Evolutionary conservation across 1,284 basidiomycete genomes (phyloP).

Genomic region (Apiotrichum gracile): DNA sequence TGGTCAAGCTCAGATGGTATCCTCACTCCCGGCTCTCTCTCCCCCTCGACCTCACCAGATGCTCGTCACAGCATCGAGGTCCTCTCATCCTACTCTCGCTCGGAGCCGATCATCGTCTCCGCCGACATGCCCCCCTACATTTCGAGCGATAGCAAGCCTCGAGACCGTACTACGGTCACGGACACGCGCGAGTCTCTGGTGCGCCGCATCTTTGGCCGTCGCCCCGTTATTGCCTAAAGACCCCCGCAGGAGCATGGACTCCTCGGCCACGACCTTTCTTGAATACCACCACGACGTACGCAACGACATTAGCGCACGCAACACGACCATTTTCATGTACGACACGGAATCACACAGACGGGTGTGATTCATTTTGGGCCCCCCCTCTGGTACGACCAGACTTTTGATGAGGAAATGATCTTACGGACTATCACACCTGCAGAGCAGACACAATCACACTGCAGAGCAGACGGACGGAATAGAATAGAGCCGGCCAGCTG

Average conservation of each 20-base stretch:
- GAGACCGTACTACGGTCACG: not conserved
- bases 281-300: too few relatives aligned
- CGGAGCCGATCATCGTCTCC: constrained; percentile 1
- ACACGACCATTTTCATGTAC: too few relatives aligned
- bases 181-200: constrained; percentile 13
- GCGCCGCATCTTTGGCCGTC: constrained; percentile 10
- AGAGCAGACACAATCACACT: too few relatives aligned
- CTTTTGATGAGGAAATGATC: not conserved
- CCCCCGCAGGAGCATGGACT: too few relatives aligned
- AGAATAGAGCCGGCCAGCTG: not conserved
- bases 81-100: not conserved
- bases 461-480: too few relatives aligned
- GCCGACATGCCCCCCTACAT: not conserved
- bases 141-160: not conserved
- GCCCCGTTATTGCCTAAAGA: not conserved
- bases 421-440: not conserved
- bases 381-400: not conserved
- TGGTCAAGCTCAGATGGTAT: constrained; percentile 34
- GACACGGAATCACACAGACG: too few relatives aligned
- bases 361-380: too few relatives aligned
- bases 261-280: too few relatives aligned
- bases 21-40: constrained; percentile 23
- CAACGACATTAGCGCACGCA: too few relatives aligned
- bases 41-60: not conserved
- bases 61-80: not conserved